phyloP scores from a whole-genome alignment of 179 eudicot genomes.

The Spergularia azorica region DNA sequence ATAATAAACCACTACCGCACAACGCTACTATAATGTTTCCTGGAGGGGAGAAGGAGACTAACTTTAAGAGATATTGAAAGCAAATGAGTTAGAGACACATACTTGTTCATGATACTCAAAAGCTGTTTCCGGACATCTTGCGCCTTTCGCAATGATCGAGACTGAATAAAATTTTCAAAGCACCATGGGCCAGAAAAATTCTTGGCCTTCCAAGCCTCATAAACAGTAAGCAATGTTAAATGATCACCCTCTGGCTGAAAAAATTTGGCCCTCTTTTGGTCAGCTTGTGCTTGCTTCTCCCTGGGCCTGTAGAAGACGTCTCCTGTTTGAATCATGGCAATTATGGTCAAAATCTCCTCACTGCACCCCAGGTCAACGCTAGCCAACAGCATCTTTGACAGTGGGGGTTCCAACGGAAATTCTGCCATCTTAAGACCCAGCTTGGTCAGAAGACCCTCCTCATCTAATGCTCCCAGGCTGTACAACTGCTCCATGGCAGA shows the following conservation, averaged over 20 bases:
- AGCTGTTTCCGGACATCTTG: conserved; percentile 97
- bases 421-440: conserved; percentile 96
- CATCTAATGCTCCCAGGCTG: conserved; percentile 91
- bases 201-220: conserved; percentile 98
- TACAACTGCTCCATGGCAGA: conserved; percentile 96
- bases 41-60: neutral
- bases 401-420: conserved; percentile 93
- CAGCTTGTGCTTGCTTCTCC: conserved; percentile 98
- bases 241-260: conserved; percentile 99
- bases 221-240: conserved; percentile 89
- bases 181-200: conserved; percentile 99
- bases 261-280: conserved; percentile 92
- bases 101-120: conserved; percentile 96
- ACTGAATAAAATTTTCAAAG: conserved; percentile 92
- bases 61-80: neutral
- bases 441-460: conserved; percentile 94
- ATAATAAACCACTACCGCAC: no score
- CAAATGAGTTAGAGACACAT: conserved; percentile 27
- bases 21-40: no score
- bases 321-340: conserved; percentile 97
- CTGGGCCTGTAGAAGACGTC: conserved; percentile 89
- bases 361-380: conserved; percentile 97
- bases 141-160: conserved; percentile 89
- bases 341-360: conserved; percentile 91
- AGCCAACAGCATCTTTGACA: conserved; percentile 94